Base-by-base conservation (phyloP, 441 rosid genomes). In the Gossypium armourianum region DNA sequence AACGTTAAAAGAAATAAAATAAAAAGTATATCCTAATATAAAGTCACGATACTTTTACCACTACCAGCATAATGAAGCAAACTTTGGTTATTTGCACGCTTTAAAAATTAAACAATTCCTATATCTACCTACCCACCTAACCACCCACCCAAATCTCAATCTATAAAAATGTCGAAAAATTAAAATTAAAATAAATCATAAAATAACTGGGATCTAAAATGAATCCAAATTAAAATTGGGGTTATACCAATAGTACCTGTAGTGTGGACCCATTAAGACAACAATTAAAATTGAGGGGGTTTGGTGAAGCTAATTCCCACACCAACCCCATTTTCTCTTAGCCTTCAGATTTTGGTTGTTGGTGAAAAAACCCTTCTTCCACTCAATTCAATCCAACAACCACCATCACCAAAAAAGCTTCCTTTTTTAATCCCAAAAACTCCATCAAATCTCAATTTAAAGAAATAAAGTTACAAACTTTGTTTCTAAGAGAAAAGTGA, bases 361-460 rank as follows among this genome's bases (percentile, higher is more conserved):
- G 78, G 78, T 70, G 78, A 71, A 26, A 24, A 24, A 24, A 24
- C 28, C 5, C 67, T 20, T 62, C 1, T 49, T 5, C 2, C 72
- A 20, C 26, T 49, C 16, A 59, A 60, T 61, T 74, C 70, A 65
- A 74, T 54, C 52, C 64, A 47, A 59, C 81, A 43, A 67, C 78
- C 0, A 66, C 77, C 17, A 71, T 73, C 60, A 54, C 69, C 4
- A 15, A 57, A 60, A 7, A 29, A 16, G 0, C 2, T 55, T 17
- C 1, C 63, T 32, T 28, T 71, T 68, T 2, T 58, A 68, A 69
- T 45, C 23, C 60, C 68, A 43, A 26, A 55, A 72, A 13, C 8
- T 32, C 54, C 47, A 21, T 15, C 28, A 24, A 24, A 24, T 59
- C 43, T 20, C 49, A 57, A 62, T 62, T 69, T 62, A 45, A 17